Evolutionary conservation across 1,139 yeast species (phyloP).

Genomic region (Yamadazyma mexicana): DNA sequence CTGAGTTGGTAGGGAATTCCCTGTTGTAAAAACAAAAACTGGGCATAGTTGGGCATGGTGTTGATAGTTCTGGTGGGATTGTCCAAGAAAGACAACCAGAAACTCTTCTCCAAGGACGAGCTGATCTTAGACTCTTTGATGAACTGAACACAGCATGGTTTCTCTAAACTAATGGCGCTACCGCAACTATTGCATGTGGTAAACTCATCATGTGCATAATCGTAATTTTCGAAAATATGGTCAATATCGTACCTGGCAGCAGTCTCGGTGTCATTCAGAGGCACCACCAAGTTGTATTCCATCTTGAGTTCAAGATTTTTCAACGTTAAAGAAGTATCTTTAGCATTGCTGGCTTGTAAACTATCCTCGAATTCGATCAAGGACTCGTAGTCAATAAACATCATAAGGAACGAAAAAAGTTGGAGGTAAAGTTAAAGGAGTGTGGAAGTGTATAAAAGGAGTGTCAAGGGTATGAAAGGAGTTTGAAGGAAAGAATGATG

Average conservation of each 20-base stretch:
- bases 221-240: slow-evolving; percentile 22
- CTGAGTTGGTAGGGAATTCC: slow-evolving; percentile 43
- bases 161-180: slow-evolving; percentile 7
- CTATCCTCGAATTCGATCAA: slow-evolving; percentile 47
- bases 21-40: slow-evolving; percentile 39
- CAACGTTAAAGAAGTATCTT: slow-evolving; percentile 26
- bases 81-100: slow-evolving; percentile 47
- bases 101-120: slow-evolving; percentile 37
- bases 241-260: slow-evolving; percentile 10
- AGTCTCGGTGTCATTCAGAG: slow-evolving; percentile 7
- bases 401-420: neutral
- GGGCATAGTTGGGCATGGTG: slow-evolving; percentile 49
- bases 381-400: slow-evolving; percentile 31
- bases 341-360: slow-evolving; percentile 23
- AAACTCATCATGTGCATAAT: slow-evolving; percentile 34
- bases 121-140: slow-evolving; percentile 15
- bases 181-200: slow-evolving; percentile 31
- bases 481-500: neutral
- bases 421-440: neutral
- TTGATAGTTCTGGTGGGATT: slow-evolving; percentile 47
- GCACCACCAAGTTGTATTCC: slow-evolving; percentile 18
- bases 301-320: slow-evolving; percentile 34
- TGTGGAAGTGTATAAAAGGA: slow-evolving; percentile 1
- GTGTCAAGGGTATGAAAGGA: slow-evolving; percentile 2
- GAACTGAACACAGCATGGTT: slow-evolving; percentile 12